phyloP scores from a whole-genome alignment of 1,284 basidiomycete genomes.

The Kalmanozyma brasiliensis region DNA sequence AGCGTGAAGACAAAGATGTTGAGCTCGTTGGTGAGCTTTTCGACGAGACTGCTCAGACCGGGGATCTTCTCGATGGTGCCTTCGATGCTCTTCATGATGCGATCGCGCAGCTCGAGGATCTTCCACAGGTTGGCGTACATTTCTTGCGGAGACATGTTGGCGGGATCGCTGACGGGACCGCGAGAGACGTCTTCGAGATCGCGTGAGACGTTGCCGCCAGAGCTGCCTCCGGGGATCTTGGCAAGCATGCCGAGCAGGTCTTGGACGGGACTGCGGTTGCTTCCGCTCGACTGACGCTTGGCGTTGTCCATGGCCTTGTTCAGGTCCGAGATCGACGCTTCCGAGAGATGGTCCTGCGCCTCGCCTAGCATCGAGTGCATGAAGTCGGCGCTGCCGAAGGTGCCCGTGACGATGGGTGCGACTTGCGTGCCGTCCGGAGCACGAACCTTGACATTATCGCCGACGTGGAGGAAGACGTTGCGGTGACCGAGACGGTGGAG shows the following conservation, averaged over 20 bases:
- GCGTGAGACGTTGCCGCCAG: slow-evolving; percentile 40
- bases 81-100: slow-evolving; percentile 82
- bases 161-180: slow-evolving; percentile 68
- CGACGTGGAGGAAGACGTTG: slow-evolving; percentile 89
- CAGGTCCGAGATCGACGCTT: slow-evolving; percentile 88
- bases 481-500: slow-evolving; percentile 79
- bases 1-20: slow-evolving; percentile 61
- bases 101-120: slow-evolving; percentile 85
- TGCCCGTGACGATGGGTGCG: slow-evolving; percentile 85
- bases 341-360: slow-evolving; percentile 72
- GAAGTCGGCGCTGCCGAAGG: slow-evolving; percentile 88
- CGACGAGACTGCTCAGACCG: slow-evolving; percentile 75
- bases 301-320: slow-evolving; percentile 79
- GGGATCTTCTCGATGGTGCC: slow-evolving; percentile 78
- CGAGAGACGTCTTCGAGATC: slow-evolving; percentile 56
- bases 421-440: slow-evolving; percentile 81
- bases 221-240: slow-evolving; percentile 70
- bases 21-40: slow-evolving; percentile 80
- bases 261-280: slow-evolving; percentile 63
- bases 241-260: slow-evolving; percentile 70
- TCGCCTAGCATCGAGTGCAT: slow-evolving; percentile 70
- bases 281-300: slow-evolving; percentile 47
- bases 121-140: slow-evolving; percentile 82
- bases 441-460: slow-evolving; percentile 79
- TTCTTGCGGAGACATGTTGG: slow-evolving; percentile 88